Conservation (phyloP, 2,329 filamentous ascomycete species). For the Fusarium euwallaceae region DNA sequence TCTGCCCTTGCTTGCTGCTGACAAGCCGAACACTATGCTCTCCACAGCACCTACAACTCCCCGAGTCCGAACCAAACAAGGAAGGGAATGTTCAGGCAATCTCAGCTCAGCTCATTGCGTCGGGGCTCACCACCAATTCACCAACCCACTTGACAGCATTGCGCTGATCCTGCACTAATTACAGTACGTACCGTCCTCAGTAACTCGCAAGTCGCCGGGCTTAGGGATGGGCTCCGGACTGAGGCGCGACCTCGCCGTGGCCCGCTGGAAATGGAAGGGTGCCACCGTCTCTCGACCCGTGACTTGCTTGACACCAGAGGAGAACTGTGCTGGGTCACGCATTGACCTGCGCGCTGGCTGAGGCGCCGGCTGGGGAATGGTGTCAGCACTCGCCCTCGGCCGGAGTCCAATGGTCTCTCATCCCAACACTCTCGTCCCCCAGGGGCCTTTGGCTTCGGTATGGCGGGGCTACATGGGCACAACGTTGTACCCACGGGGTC, state of each 20-base stretch:
- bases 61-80: constrained; percentile 1
- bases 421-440: constrained; percentile 20
- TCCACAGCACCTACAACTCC: not conserved
- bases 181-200: constrained; percentile 8
- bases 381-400: constrained; percentile 3
- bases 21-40: constrained; percentile 8
- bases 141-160: constrained; percentile 3
- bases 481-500: constrained; percentile 14
- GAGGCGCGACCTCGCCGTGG: constrained; percentile 16
- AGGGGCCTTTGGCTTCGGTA: constrained; percentile 2
- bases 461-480: constrained; percentile 1
- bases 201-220: constrained; percentile 10
- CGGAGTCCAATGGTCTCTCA: constrained; percentile 18
- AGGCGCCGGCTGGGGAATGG: constrained; percentile 6
- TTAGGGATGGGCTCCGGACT: constrained; percentile 12
- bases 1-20: constrained; percentile 12
- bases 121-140: constrained; percentile 5
- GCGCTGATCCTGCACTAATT: constrained; percentile 17
- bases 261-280: constrained; percentile 9
- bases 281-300: constrained; percentile 6
- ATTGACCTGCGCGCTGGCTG: constrained; percentile 16
- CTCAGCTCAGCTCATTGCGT: constrained; percentile 21
- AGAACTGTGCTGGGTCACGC: constrained; percentile 9
- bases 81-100: constrained; percentile 18
- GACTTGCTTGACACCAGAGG: constrained; percentile 5